These are phyloP conservation scores for Gossypium australe DNA, from an alignment of 345 rosid species.

Conservation along the genomic window DNA sequence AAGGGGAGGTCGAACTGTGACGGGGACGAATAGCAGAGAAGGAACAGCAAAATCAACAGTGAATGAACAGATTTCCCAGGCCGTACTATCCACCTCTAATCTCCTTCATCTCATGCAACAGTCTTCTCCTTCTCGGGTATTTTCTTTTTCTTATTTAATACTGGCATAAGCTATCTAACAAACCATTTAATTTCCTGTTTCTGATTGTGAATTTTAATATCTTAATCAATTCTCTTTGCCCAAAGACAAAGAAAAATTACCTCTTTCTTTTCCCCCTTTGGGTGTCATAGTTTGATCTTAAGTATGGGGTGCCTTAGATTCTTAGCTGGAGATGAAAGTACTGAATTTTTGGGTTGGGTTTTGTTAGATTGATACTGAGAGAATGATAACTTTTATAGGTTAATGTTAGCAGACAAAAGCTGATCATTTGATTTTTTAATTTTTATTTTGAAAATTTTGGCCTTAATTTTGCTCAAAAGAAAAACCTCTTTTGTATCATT, in stretches of 20 bases:
- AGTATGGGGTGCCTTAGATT: conserved; percentile 3
- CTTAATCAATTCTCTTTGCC: not conserved
- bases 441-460: not conserved
- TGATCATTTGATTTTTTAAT: not conserved
- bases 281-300: not conserved
- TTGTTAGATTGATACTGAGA: not conserved
- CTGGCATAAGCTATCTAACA: not conserved
- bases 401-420: not conserved
- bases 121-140: conserved; percentile 73
- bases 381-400: not conserved
- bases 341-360: not conserved
- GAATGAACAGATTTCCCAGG: conserved; percentile 71
- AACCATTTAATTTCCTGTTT: not conserved
- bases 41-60: conserved; percentile 64
- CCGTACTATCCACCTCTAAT: conserved; percentile 74
- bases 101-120: conserved; percentile 81
- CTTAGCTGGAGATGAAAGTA: not conserved
- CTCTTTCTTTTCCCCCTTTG: not conserved
- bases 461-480: not conserved
- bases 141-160: no score
- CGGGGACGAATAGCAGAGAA: conserved; percentile 40
- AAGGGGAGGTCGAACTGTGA: conserved; percentile 7
- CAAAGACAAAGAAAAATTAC: not conserved
- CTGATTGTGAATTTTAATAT: not conserved
- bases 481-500: not conserved